Evolutionary conservation across 139 green algal species (phyloP).

Genomic region (Picocystis salinarum): DNA sequence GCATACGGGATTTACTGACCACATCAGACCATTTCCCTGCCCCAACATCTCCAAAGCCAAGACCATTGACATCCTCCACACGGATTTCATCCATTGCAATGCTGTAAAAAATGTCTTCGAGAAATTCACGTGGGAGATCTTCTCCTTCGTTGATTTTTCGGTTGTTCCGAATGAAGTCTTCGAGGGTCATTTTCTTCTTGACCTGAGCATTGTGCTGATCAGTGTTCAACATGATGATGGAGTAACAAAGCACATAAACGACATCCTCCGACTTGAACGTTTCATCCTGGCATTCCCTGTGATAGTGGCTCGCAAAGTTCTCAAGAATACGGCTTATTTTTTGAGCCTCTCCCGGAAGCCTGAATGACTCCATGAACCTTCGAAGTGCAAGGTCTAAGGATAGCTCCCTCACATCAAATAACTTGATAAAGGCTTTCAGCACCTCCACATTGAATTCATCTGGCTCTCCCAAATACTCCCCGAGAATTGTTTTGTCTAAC

Average conservation of each 20-base stretch:
- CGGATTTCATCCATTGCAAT: constrained; percentile 51
- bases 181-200: constrained; percentile 66
- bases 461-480: constrained; percentile 78
- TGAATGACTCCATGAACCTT: constrained; percentile 52
- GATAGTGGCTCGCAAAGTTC: constrained; percentile 27
- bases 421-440: constrained; percentile 33
- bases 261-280: constrained; percentile 32
- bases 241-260: constrained; percentile 62
- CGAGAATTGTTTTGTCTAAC: constrained; percentile 66
- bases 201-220: constrained; percentile 65
- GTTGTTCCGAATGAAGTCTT: constrained; percentile 69
- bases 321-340: constrained; percentile 68
- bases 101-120: constrained; percentile 35
- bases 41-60: constrained; percentile 13
- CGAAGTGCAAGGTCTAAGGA: constrained; percentile 52
- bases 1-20: constrained; percentile 12
- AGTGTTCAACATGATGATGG: constrained; percentile 73
- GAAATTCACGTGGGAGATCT: constrained; percentile 35
- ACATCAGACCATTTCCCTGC: constrained; percentile 39
- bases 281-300: constrained; percentile 12
- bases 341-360: constrained; percentile 58
- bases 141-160: constrained; percentile 52
- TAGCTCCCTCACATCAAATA: constrained; percentile 49
- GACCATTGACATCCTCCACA: background rate
- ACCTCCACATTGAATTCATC: constrained; percentile 64